These are phyloP conservation scores for Coemansia sp. DNA, from an alignment of 192 early-diverging fungal genomes.

Conservation along the genomic window DNA sequence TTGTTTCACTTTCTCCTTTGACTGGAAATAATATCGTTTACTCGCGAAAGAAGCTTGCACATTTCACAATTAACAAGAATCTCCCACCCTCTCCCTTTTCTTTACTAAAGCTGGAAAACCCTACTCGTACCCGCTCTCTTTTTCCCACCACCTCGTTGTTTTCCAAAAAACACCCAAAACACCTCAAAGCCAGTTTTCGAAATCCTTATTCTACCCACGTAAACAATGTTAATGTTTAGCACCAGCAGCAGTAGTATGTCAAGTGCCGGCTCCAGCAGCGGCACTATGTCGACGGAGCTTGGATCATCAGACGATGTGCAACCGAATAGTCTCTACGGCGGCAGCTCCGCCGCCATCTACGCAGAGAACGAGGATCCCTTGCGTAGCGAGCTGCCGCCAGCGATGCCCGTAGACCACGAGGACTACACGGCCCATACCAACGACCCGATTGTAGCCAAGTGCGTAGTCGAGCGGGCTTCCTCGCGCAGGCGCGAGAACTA, in stretches of 20 bases:
- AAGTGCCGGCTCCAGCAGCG: neutral
- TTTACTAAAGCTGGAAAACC: too few relatives aligned
- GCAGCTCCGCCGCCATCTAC: slow-evolving; percentile 16
- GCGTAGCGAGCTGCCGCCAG: slow-evolving; percentile 18
- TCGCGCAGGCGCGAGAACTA: slow-evolving; percentile 49
- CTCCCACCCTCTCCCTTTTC: too few relatives aligned
- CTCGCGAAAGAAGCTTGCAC: too few relatives aligned
- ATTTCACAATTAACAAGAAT: too few relatives aligned
- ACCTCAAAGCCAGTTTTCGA: too few relatives aligned
- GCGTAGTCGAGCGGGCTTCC: slow-evolving; percentile 49
- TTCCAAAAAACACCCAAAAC: neutral
- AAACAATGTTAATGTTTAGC: slow-evolving; percentile 20
- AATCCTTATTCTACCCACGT: neutral
- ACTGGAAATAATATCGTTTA: too few relatives aligned
- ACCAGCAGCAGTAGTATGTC: slow-evolving; percentile 9
- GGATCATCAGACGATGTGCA: slow-evolving; percentile 35
- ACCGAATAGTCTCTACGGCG: slow-evolving; percentile 54
- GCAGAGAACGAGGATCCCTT: neutral
- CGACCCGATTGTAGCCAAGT: slow-evolving; percentile 37
- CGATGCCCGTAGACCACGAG: too few relatives aligned
- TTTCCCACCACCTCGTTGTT: neutral
- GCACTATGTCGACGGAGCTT: slow-evolving; percentile 8
- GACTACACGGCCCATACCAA: neutral
- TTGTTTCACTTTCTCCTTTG: too few relatives aligned
- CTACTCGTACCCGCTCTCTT: too few relatives aligned